Percentiles rank a stretch among this genome's conserved stretches.
Evolutionary conservation across 2,329 filamentous ascomycete species (phyloP).

Genomic region (Pestalotiopsis sp.): DNA sequence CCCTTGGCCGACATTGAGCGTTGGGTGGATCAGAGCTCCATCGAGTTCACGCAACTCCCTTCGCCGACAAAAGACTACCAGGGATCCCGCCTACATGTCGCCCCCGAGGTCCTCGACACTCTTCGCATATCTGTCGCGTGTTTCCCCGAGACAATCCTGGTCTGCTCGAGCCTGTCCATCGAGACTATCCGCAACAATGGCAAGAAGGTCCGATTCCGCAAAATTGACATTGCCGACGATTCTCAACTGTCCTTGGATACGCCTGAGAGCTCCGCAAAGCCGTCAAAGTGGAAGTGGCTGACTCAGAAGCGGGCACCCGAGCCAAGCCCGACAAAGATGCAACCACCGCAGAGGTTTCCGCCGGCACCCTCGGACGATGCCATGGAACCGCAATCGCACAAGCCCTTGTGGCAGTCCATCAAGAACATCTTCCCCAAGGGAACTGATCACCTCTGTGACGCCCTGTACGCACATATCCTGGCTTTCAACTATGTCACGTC

Average conservation of each 20-base stretch:
- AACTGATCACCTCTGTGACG: constrained; percentile 59
- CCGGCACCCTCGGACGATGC: constrained; percentile 10
- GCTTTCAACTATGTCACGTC: constrained; percentile 59
- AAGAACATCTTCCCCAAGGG: constrained; percentile 55
- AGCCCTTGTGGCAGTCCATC: constrained; percentile 45
- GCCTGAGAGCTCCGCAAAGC: constrained; percentile 18
- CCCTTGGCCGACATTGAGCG: constrained; percentile 26
- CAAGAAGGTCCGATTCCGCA: constrained; percentile 50
- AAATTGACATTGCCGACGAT: constrained; percentile 20
- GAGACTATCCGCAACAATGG: constrained; percentile 61
- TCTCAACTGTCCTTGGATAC: constrained; percentile 15
- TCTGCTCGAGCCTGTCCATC: constrained; percentile 56
- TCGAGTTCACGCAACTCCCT: constrained; percentile 23
- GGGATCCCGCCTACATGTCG: constrained; percentile 48
- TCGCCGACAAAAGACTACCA: constrained; percentile 24
- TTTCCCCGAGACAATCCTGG: constrained; percentile 63
- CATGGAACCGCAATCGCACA: neutral
- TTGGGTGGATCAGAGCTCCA: constrained; percentile 28
- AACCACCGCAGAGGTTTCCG: constrained; percentile 15
- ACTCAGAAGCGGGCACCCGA: constrained; percentile 18
- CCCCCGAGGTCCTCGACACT: constrained; percentile 56
- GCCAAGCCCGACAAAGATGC: constrained; percentile 13
- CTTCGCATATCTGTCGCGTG: constrained; percentile 55
- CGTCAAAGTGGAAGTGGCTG: constrained; percentile 30
- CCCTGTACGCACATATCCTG: constrained; percentile 60